Conservation (phyloP, 1,284 basidiomycete species). For the Ceratobasidium sp. region DNA sequence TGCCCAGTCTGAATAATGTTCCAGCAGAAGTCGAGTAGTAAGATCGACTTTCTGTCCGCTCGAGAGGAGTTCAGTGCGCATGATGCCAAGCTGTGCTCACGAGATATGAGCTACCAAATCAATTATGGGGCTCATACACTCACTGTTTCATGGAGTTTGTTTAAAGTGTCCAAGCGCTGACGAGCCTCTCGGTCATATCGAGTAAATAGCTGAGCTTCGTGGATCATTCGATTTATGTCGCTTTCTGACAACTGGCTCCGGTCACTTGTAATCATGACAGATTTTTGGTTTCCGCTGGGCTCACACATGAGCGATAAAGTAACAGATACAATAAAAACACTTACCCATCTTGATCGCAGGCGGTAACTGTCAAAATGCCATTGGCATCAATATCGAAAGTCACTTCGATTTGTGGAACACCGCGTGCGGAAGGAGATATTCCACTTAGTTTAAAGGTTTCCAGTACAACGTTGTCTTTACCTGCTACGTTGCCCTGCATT, state of each 20-base stretch:
- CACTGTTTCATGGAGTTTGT: slow-evolving; percentile 71
- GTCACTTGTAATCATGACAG: slow-evolving; percentile 89
- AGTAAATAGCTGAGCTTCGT: slow-evolving; percentile 89
- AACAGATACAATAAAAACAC: not conserved
- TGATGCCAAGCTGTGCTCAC: not conserved
- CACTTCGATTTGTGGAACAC: slow-evolving; percentile 67
- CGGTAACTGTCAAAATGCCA: slow-evolving; percentile 62
- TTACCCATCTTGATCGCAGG: slow-evolving; percentile 76
- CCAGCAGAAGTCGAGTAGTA: slow-evolving; percentile 68
- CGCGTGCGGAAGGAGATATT: slow-evolving; percentile 80
- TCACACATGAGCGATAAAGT: not conserved
- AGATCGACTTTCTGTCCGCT: slow-evolving; percentile 80
- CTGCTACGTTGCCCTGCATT: slow-evolving; percentile 70
- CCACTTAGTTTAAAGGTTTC: slow-evolving; percentile 70
- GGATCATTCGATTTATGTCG: slow-evolving; percentile 92
- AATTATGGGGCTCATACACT: slow-evolving; percentile 63
- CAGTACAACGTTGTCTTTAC: slow-evolving; percentile 72
- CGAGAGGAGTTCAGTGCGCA: not conserved
- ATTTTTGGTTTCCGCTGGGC: slow-evolving; percentile 83
- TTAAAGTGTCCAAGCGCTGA: slow-evolving; percentile 89
- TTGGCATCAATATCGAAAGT: slow-evolving; percentile 67
- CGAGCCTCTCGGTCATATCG: slow-evolving; percentile 87
- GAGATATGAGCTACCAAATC: not conserved
- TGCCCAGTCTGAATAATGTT: slow-evolving; percentile 66
- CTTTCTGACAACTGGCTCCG: slow-evolving; percentile 72